These are phyloP conservation scores for Solanum sparsipilum DNA, from an alignment of 257 asterid genomes.

Conservation along the genomic window DNA sequence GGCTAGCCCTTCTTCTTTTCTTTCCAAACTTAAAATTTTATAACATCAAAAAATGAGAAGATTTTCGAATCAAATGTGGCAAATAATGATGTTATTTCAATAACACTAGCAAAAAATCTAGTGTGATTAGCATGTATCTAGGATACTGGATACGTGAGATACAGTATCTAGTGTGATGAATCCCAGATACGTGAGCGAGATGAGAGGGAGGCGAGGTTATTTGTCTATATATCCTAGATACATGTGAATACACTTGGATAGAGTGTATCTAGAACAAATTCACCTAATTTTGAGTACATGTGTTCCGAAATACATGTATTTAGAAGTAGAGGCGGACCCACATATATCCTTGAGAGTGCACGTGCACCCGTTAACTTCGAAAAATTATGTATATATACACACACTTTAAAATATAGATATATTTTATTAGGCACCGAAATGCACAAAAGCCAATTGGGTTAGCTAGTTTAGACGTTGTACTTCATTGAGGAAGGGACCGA, in stretches of 20 bases:
- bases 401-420: too few species aligned
- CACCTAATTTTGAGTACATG: not conserved
- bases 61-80: not conserved
- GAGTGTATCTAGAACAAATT: not conserved
- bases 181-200: not conserved
- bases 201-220: not conserved
- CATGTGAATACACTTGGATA: not conserved
- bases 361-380: too few species aligned
- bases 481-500: too few species aligned
- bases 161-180: not conserved
- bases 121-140: not conserved
- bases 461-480: too few species aligned
- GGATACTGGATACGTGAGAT: not conserved
- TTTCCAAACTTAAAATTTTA: not conserved
- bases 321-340: not conserved
- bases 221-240: not conserved
- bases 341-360: too few species aligned
- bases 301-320: too few species aligned
- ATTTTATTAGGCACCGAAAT: too few species aligned
- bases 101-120: not conserved
- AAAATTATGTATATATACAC: too few species aligned
- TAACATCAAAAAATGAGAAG: too few species aligned
- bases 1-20: not conserved
- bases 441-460: too few species aligned
- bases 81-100: not conserved